Base-by-base conservation (phyloP, 495 filamentous ascomycete species). In the Paragyromitra xinjiangensis region DNA sequence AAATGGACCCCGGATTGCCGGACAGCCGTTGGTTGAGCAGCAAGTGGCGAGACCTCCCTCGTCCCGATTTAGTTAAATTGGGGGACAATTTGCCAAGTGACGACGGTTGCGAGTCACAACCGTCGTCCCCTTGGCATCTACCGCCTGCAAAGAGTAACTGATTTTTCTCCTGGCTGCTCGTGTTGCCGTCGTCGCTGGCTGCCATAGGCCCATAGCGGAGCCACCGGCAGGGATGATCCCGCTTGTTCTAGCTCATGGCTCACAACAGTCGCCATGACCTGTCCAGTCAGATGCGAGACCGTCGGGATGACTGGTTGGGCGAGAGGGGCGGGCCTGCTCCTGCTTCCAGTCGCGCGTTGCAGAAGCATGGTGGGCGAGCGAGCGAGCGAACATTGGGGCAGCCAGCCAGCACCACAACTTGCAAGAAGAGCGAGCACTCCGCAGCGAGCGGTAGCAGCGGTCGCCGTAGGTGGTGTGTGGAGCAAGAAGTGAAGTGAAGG, bases 1-100 rank as follows among this genome's bases (percentile, higher is more conserved):
- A 65, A 61, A 56, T 26, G 37, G 59, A 59, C 71, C 71, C 71
- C 71, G 63, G 71, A 77, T 73, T 65, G 74, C 74, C 74, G 74
- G n/a, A 73, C 74, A 77, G 74, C 74, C 74, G 74, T 77, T 77
- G 74, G 74, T 77, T 56, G 48, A 73, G 55, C 73, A 73, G 42
- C 40, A n/a, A 59, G 74, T 77, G 73, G 73, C 73, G 48, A 75
- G 73, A 58, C 73, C 71, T 51, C 65, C 73, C 68, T 69, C 61
- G 59, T 66, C 74, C 69, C 69, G 42, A 77, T 77, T 73, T 19
- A 40, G 74, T 26, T 72, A 72, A 61, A 51, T 64, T 64, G 51
- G 68, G 67, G 71, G 58, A 55, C 44, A 62, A 37, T 39, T 50
- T 61, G 29, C 71, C 58, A 75, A 63, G 73, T 22, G 34, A 64